Conservation (phyloP, 2,329 filamentous ascomycete genomes). For the Xylaria sp. region DNA sequence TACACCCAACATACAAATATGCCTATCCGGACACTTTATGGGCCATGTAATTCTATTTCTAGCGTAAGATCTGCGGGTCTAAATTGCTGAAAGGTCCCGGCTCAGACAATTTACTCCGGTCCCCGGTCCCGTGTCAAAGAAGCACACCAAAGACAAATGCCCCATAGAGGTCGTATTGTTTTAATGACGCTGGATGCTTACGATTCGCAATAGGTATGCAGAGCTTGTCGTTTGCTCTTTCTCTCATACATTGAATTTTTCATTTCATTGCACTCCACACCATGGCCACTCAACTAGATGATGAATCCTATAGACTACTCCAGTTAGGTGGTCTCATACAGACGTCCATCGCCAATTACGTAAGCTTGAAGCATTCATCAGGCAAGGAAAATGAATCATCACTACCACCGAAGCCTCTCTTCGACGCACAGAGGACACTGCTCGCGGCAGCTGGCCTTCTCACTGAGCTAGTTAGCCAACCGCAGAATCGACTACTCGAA, state of each 20-base stretch:
- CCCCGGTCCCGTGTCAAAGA: conserved; percentile 10
- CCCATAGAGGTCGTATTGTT: background rate
- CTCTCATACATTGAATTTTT: background rate
- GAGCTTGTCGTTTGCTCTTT: background rate
- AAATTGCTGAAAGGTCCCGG: conserved; percentile 10
- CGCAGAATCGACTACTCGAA: conserved; percentile 48
- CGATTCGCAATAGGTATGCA: background rate
- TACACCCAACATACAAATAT: background rate
- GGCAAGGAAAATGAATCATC: conserved; percentile 5
- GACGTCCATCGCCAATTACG: conserved; percentile 29
- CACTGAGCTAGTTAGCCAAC: conserved; percentile 50
- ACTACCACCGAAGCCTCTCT: conserved; percentile 40
- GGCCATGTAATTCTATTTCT: background rate
- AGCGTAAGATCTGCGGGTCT: conserved; percentile 1
- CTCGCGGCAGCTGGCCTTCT: conserved; percentile 49
- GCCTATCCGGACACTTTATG: background rate
- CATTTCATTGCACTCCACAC: background rate
- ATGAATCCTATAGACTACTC: conserved; percentile 29
- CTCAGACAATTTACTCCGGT: conserved; percentile 18
- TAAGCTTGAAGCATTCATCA: conserved; percentile 19
- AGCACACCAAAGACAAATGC: conserved; percentile 2
- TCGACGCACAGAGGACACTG: conserved; percentile 49
- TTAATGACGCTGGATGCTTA: background rate
- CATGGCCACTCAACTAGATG: conserved; percentile 29
- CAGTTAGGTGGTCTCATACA: conserved; percentile 40